A percentile compares a stretch with the other conserved stretches of the same genome.
phyloP scores from a whole-genome alignment of 805 yeast genomes.

The Starmerella tilneyi region DNA sequence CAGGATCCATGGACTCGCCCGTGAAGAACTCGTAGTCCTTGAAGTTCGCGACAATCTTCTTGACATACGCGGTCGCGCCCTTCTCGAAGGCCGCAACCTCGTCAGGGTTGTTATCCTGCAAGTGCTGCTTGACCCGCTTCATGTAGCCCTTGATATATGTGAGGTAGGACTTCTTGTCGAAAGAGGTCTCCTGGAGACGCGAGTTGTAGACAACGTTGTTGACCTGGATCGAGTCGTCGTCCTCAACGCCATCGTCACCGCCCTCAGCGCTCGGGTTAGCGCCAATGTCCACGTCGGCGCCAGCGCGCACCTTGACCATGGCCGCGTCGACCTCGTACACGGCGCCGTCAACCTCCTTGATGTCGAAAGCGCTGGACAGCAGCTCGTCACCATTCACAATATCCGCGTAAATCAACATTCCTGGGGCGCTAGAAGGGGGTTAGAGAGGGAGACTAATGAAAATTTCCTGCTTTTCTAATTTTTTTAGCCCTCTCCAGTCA shows the following conservation, averaged over 20 bases:
- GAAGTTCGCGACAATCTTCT: conserved; percentile 91
- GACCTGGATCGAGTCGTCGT: conserved; percentile 81
- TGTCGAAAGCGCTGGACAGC: conserved; percentile 92
- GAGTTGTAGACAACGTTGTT: conserved; percentile 98
- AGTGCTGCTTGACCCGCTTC: conserved; percentile 87
- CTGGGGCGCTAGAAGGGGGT: conserved; percentile 4
- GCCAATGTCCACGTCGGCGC: conserved; percentile 95
- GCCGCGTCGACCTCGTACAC: conserved; percentile 95
- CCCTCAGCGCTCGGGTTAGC: conserved; percentile 99
- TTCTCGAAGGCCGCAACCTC: conserved; percentile 81
- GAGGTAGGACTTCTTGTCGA: conserved; percentile 96
- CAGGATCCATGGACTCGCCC: conserved; percentile 99
- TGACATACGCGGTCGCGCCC: conserved; percentile 93
- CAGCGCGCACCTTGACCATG: conserved; percentile 72
- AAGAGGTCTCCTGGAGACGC: conserved; percentile 91
- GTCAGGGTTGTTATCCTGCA: conserved; percentile 85
- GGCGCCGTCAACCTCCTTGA: conserved; percentile 74
- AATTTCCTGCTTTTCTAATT: background rate
- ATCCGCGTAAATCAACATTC: conserved; percentile 45
- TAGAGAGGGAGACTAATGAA: background rate
- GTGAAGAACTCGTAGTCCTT: conserved; percentile 99
- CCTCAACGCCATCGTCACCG: conserved; percentile 72
- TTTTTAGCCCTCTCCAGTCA: background rate
- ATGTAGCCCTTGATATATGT: conserved; percentile 97
- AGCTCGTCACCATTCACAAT: conserved; percentile 86